A percentile compares a stretch with the other conserved stretches of the same genome.
These are phyloP conservation scores for Euphorbia peplus DNA, from an alignment of 345 rosid genomes.

Conservation along the genomic window DNA sequence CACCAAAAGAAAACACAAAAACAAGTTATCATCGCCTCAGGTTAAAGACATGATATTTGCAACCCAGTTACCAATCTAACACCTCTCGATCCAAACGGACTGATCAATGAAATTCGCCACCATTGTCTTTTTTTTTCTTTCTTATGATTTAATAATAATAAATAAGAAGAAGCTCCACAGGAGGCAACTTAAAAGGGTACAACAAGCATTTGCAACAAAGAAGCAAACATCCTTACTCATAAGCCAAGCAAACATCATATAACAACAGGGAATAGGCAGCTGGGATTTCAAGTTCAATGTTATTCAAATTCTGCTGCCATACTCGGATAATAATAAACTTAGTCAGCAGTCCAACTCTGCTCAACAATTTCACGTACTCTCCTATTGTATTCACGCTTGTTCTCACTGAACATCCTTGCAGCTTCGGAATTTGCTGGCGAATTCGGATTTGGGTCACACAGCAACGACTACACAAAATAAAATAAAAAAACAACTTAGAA, in stretches of 20 bases:
- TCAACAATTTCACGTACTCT: conserved; percentile 83
- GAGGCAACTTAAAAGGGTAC: background rate
- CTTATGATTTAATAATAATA: no score
- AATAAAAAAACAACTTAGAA: background rate
- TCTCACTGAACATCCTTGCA: conserved; percentile 92
- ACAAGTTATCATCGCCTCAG: no score
- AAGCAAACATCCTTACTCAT: conserved; percentile 3
- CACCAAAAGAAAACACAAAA: no score
- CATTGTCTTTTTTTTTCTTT: no score
- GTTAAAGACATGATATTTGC: no score
- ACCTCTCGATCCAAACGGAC: no score
- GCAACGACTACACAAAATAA: conserved; percentile 56
- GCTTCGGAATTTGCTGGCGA: conserved; percentile 99
- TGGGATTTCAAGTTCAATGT: background rate
- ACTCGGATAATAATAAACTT: conserved; percentile 3
- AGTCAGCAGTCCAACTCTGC: conserved; percentile 96
- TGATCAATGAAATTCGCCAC: no score
- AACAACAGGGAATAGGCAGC: conserved; percentile 3
- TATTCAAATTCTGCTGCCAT: conserved; percentile 1
- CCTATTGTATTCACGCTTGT: conserved; percentile 90
- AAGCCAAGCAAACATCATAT: conserved; percentile 5
- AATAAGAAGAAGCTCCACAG: no score
- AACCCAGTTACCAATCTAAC: no score
- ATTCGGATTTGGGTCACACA: conserved; percentile 93
- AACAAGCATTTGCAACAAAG: conserved; percentile 1